Base-by-base conservation (phyloP, 2,329 filamentous ascomycete species). In the Coniochaeta prunicola region DNA sequence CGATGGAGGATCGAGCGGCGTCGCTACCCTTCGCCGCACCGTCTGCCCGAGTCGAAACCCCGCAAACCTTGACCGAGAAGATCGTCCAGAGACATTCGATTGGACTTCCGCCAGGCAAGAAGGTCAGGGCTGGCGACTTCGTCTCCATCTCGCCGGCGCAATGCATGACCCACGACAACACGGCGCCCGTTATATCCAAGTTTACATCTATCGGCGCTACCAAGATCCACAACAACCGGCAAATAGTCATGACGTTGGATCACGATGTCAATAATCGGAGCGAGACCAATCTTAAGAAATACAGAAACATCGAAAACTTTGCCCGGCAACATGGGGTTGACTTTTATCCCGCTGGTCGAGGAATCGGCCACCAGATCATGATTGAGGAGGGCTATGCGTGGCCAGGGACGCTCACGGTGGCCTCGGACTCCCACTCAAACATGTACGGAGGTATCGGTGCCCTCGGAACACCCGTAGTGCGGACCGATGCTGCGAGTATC, bases 241-340 rank as follows among this genome's bases (percentile, higher is more conserved):
- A 96, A 75, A 77, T 94, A 30, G 89, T 96, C 21, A 87, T 94
- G 78, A 89, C 90, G 0, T 75, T 96, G 1, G 92, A 96, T 67
- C 92, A 96, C 69, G 91, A 96, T 66, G 89, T 96, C 0, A 90
- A 96, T 69, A 94, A 96, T 72, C 90, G 87, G 73, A 84, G 77
- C 59, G 86, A 90, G 62, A 76, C 83, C 63, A 96, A 96, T 67
- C 71, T 96, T 45, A 86, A 87, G 67, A 97, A 97, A 69, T 97
- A 96, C 72, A 69, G 73, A 17, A 82, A 88, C 67, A 96, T 97
- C 57, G 85, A 94, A 69, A 81, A 86, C 62, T 96, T 97, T 74
- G 93, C 91, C 1, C 80, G 81, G 67, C 79, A 85, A 62, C 90
- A 97, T 60, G 89, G 89, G 1, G 81, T 96, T 0, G 79, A 86